Percentiles rank a stretch among this genome's conserved stretches.
Conservation (phyloP, 805 yeast species). For the Kurtzmaniella fragi region DNA sequence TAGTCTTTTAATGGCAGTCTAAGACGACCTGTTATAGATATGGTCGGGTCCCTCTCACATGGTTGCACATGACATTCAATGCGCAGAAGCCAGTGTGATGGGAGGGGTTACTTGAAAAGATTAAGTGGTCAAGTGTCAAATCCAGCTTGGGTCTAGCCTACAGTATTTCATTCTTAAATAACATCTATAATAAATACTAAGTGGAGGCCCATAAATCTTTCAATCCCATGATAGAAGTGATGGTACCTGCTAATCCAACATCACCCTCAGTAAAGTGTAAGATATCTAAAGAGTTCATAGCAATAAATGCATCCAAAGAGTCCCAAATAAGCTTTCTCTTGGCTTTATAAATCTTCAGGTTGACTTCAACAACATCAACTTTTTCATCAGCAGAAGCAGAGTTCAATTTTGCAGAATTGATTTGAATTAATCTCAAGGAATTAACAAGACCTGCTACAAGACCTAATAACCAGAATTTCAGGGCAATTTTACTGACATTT, state of each 20-base stretch:
- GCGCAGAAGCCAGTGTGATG: too few species aligned
- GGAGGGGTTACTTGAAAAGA: too few species aligned
- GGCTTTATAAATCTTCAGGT: constrained; percentile 43
- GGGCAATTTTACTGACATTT: constrained; percentile 52
- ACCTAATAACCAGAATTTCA: constrained; percentile 75
- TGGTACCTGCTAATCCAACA: constrained; percentile 77
- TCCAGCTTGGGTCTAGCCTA: too few species aligned
- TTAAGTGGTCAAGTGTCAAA: too few species aligned
- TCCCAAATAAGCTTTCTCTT: constrained; percentile 72
- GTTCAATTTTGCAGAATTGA: constrained; percentile 34
- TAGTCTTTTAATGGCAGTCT: too few species aligned
- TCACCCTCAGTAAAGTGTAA: constrained; percentile 69
- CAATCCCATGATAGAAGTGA: constrained; percentile 76
- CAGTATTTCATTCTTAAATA: constrained; percentile 1
- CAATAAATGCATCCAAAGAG: constrained; percentile 67
- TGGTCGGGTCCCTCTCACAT: too few species aligned
- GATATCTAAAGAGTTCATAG: constrained; percentile 59
- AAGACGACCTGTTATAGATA: too few species aligned
- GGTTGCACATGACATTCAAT: too few species aligned
- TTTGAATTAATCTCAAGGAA: constrained; percentile 49
- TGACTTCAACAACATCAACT: constrained; percentile 31
- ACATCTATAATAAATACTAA: constrained; percentile 2
- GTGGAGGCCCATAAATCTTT: constrained; percentile 63
- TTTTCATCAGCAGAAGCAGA: constrained; percentile 16
- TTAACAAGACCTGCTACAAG: constrained; percentile 58